Conservation (phyloP, 306 rosid genomes). For the Malus asiatica region DNA sequence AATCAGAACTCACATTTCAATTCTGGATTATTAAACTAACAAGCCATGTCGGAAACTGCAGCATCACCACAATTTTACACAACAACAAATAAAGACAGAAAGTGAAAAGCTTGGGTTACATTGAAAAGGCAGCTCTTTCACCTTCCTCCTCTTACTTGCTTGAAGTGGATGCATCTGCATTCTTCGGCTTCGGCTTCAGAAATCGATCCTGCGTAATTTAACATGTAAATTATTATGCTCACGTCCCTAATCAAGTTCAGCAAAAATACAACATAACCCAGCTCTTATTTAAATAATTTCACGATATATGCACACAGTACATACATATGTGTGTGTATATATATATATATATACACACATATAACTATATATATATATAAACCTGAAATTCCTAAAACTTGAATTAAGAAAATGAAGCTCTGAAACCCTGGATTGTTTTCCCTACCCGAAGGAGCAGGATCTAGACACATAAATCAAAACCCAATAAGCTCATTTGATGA, state of each 20-base stretch:
- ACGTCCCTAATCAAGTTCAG: background rate
- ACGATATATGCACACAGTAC: too few species aligned
- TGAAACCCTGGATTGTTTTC: background rate
- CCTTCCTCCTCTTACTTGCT: conserved; percentile 15
- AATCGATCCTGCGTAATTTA: conserved; percentile 51
- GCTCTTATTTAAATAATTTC: background rate
- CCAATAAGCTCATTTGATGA: background rate
- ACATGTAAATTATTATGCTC: background rate
- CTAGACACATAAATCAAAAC: background rate
- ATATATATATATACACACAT: too few species aligned
- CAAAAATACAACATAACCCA: background rate
- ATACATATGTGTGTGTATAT: too few species aligned
- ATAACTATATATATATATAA: background rate
- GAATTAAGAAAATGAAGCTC: background rate
- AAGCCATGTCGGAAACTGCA: background rate
- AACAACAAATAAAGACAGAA: background rate
- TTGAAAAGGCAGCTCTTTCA: conserved; percentile 14
- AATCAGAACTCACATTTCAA: conserved; percentile 12
- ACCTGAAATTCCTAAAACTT: background rate
- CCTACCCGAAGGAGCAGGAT: background rate
- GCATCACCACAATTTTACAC: background rate
- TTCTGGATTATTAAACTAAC: conserved; percentile 8
- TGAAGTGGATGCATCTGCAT: conserved; percentile 18
- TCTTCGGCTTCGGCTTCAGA: conserved; percentile 32
- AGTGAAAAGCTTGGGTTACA: background rate